These are phyloP conservation scores for Rhodosporidiobolus sp. DNA, from an alignment of 768 basidiomycete genomes.

Conservation along the genomic window DNA sequence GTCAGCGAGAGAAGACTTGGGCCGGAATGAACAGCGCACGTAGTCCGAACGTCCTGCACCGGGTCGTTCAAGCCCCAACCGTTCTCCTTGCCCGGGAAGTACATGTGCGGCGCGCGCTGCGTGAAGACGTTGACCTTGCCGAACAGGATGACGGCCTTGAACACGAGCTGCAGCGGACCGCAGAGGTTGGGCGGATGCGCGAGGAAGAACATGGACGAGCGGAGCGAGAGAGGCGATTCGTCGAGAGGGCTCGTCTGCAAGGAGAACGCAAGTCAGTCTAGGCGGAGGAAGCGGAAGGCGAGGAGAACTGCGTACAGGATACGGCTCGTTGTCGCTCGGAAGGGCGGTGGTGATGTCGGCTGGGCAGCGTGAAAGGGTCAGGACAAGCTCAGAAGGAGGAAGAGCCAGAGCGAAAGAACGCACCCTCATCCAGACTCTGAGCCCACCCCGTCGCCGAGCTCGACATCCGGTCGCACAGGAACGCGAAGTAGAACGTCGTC, in stretches of 20 bases:
- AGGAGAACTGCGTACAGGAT: no score
- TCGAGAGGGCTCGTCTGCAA: conserved; percentile 2
- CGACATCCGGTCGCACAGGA: conserved; percentile 36
- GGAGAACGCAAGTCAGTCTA: neutral
- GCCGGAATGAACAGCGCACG: neutral
- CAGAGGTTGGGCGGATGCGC: conserved; percentile 27
- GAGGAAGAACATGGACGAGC: conserved; percentile 18
- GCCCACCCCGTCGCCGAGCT: conserved; percentile 40
- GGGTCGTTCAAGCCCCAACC: neutral
- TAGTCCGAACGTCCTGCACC: conserved; percentile 8
- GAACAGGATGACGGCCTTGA: conserved; percentile 29
- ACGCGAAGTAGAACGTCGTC: conserved; percentile 30
- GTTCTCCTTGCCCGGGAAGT: no score
- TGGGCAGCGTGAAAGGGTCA: neutral
- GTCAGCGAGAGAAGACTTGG: neutral
- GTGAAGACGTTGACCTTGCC: conserved; percentile 21
- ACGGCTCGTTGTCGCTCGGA: neutral
- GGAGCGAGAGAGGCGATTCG: conserved; percentile 4
- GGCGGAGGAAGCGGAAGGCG: neutral
- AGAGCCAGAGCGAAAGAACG: neutral
- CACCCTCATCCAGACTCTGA: conserved; percentile 6
- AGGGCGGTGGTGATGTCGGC: conserved; percentile 30
- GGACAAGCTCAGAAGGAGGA: neutral
- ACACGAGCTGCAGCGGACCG: conserved; percentile 16
- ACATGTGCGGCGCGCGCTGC: conserved; percentile 16